Conservation (phyloP, 148 eudicot species). For the Diospyros kaki region DNA sequence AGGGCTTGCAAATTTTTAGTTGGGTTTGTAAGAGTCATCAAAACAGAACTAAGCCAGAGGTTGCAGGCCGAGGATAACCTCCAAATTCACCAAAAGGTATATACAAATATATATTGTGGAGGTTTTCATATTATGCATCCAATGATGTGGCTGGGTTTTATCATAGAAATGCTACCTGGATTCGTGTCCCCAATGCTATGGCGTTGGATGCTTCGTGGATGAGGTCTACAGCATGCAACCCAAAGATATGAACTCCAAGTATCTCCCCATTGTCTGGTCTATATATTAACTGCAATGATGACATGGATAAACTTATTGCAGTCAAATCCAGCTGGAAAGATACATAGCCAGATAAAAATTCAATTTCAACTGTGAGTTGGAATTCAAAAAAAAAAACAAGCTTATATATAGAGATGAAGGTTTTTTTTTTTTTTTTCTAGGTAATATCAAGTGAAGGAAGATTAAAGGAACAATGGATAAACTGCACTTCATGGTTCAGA, state of each 20-base stretch:
- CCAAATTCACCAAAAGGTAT: background rate
- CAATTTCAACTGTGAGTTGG: background rate
- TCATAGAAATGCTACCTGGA: slow-evolving; percentile 38
- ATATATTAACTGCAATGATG: slow-evolving; percentile 58
- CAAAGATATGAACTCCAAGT: slow-evolving; percentile 89
- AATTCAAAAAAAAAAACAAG: background rate
- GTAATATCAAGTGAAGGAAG: background rate
- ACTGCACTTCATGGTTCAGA: background rate
- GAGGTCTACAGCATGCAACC: slow-evolving; percentile 88
- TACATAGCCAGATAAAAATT: no score
- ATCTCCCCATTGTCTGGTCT: slow-evolving; percentile 91
- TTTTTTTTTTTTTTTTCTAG: no score
- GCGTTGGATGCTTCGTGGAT: slow-evolving; percentile 93
- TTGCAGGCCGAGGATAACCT: background rate
- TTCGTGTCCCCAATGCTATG: slow-evolving; percentile 72
- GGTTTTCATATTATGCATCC: background rate
- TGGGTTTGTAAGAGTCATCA: background rate
- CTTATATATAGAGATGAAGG: no score
- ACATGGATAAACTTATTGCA: no score
- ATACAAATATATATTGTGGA: background rate
- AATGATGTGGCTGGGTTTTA: background rate
- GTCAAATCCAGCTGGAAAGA: background rate
- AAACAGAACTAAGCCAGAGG: background rate
- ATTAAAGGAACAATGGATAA: background rate
- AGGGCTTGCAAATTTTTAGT: no score